Conservation (phyloP, 805 yeast genomes). For the Tetrapisispora pingtungensis region DNA sequence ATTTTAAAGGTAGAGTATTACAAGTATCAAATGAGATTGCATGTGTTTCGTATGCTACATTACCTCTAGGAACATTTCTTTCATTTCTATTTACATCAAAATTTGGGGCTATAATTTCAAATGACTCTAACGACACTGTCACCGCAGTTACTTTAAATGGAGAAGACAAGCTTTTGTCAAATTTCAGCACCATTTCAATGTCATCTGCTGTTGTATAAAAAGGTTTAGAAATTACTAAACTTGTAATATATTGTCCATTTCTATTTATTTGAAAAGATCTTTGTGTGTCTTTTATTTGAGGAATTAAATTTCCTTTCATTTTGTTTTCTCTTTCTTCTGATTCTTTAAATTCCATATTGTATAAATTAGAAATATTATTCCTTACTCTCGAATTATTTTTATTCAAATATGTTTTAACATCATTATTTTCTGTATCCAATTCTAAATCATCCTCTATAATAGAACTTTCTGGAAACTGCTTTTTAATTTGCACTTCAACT, state of each 20-base stretch:
- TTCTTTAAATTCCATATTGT: conserved; percentile 1
- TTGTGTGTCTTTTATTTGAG: conserved; percentile 24
- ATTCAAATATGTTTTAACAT: conserved; percentile 1
- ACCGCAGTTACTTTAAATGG: conserved; percentile 32
- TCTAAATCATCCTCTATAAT: conserved; percentile 2
- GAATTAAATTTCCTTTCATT: conserved; percentile 7
- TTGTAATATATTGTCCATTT: conserved; percentile 34
- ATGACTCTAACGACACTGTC: conserved; percentile 27
- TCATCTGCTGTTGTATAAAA: conserved; percentile 39
- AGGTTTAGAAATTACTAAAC: conserved; percentile 31
- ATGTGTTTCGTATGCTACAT: conserved; percentile 24
- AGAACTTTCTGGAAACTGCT: conserved; percentile 15
- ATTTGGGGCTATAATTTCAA: conserved; percentile 30
- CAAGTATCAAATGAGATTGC: conserved; percentile 25
- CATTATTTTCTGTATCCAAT: background rate
- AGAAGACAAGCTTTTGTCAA: conserved; percentile 19
- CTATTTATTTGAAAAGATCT: conserved; percentile 34
- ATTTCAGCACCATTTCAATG: conserved; percentile 32
- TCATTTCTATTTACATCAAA: conserved; percentile 14
- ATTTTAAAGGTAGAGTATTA: conserved; percentile 20
- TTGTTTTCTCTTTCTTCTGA: background rate
- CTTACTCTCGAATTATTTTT: conserved; percentile 7
- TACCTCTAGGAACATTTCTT: conserved; percentile 11
- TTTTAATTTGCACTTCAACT: conserved; percentile 19
- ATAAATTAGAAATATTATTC: conserved; percentile 12